A percentile compares a stretch with the other conserved stretches of the same genome.
phyloP scores from a whole-genome alignment of 129 eudicot genomes.

The Gnaphalium uliginosum region DNA sequence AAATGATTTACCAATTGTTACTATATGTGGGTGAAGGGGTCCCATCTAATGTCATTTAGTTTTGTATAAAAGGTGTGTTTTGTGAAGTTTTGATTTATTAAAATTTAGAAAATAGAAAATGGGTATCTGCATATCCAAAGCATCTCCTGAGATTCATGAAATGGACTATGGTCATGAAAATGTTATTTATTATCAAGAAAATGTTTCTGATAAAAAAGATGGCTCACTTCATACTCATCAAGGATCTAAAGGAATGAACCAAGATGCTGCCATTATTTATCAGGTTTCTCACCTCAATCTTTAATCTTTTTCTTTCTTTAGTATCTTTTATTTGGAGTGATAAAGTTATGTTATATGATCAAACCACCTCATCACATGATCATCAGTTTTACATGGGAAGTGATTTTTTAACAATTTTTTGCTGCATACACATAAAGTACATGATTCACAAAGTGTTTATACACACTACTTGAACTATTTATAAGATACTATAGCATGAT shows the following conservation, averaged over 20 bases:
- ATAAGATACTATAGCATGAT: not conserved
- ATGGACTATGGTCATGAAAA: conserved; percentile 61
- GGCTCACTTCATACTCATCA: conserved; percentile 61
- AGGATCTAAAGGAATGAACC: conserved; percentile 76
- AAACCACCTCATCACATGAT: not conserved
- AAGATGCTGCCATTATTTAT: conserved; percentile 77
- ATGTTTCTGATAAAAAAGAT: conserved; percentile 22
- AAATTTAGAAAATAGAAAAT: conserved; percentile 33
- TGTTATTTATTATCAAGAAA: conserved; percentile 47
- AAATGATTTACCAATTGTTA: too few species aligned
- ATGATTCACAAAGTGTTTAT: not conserved
- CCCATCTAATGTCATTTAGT: conserved; percentile 23
- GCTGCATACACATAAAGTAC: not conserved
- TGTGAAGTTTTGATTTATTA: conserved; percentile 28
- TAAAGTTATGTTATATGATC: not conserved
- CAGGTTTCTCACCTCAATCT: conserved; percentile 46
- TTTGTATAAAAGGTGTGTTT: conserved; percentile 41
- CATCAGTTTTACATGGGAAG: not conserved
- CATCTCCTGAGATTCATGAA: conserved; percentile 69
- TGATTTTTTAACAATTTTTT: not conserved
- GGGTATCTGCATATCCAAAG: conserved; percentile 76
- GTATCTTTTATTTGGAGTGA: not conserved
- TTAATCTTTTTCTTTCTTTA: not conserved
- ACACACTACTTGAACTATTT: not conserved
- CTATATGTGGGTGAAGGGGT: not conserved